Evolutionary conservation across 2,329 filamentous ascomycete species (phyloP), one percentile per base, ranked within the genome.

Genomic region (Exophiala calicioides): DNA sequence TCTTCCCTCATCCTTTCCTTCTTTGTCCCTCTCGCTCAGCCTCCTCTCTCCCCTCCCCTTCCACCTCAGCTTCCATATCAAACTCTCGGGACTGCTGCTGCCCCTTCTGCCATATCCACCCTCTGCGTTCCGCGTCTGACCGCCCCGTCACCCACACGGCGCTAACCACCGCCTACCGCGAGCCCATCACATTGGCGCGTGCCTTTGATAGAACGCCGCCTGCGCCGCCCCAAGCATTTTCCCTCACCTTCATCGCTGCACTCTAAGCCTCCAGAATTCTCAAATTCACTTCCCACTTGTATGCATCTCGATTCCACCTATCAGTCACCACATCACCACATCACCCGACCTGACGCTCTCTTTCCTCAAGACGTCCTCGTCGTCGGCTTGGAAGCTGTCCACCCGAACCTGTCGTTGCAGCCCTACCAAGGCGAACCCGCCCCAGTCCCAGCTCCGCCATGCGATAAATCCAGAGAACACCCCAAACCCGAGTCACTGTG

Each of bases 391-490:
- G 31, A 34, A 26, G 46, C 34, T 35, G 39, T 15, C n/a, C n/a
- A n/a, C 5, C 26, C 27, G 13, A 27, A 36, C 21, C 30, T 30
- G 31, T 34, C 41, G 34, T 24, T 23, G 42, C 19, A 44, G 41
- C 36, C 44, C 43, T 47, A 26, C 27, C 21, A 27, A 32, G 41
- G 35, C 37, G 33, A 40, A 18, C 40, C 37, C 26, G 15, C 24
- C 26, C 26, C 47, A 34, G 23, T 44, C 40, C n/a, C 7, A 23
- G 41, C 30, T 41, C n/a, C 44, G 38, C 43, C 50, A 53, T 51
- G 53, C 50, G 41, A 52, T 54, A 47, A 44, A 45, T 12, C 29
- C 36, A 44, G 31, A n/a, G n/a, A 29, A n/a, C 40, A 34, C 41
- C 32, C 35, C 32, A 23, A 34, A 32, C 27, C 30, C 21, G 32